Conservation (phyloP, 495 filamentous ascomycete species). For the Penicillium samsonianum region DNA sequence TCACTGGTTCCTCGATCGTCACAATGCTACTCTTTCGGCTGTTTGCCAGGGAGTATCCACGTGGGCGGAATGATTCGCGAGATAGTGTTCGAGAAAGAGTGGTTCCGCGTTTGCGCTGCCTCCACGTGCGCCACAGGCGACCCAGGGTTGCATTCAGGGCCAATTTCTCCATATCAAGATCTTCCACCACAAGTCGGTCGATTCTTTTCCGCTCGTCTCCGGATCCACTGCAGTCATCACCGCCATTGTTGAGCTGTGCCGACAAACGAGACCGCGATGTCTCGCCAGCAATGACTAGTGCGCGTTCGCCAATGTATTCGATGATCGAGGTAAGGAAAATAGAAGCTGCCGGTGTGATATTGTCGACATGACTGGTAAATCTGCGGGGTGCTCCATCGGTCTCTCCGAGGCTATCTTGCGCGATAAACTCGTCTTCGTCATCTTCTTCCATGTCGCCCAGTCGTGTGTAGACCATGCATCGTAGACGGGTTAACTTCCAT, state of each 20-base stretch:
- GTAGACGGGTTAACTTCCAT: constrained; percentile 88
- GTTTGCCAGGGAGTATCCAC: constrained; percentile 28
- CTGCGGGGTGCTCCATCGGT: constrained; percentile 50
- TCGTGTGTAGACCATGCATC: constrained; percentile 97
- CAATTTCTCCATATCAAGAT: constrained; percentile 89
- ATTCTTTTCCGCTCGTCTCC: constrained; percentile 35
- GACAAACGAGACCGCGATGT: constrained; percentile 74
- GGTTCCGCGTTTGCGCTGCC: constrained; percentile 65
- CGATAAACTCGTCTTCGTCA: constrained; percentile 84
- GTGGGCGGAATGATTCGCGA: constrained; percentile 47
- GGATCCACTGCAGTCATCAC: constrained; percentile 19
- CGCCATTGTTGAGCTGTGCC: constrained; percentile 31
- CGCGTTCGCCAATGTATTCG: constrained; percentile 92
- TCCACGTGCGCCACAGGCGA: constrained; percentile 92
- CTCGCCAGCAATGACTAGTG: constrained; percentile 82
- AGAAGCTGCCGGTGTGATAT: constrained; percentile 87
- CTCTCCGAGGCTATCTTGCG: constrained; percentile 66
- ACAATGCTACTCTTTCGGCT: constrained; percentile 45
- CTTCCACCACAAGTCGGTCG: constrained; percentile 78
- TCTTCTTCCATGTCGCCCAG: constrained; percentile 97
- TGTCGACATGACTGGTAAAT: constrained; percentile 58
- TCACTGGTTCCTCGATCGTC: constrained; percentile 37
- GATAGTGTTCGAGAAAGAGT: constrained; percentile 42
- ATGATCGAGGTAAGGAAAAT: constrained; percentile 95
- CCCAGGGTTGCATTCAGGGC: constrained; percentile 86